Base-by-base conservation (phyloP, 2,329 filamentous ascomycete species). In the Colletotrichum graminicola region DNA sequence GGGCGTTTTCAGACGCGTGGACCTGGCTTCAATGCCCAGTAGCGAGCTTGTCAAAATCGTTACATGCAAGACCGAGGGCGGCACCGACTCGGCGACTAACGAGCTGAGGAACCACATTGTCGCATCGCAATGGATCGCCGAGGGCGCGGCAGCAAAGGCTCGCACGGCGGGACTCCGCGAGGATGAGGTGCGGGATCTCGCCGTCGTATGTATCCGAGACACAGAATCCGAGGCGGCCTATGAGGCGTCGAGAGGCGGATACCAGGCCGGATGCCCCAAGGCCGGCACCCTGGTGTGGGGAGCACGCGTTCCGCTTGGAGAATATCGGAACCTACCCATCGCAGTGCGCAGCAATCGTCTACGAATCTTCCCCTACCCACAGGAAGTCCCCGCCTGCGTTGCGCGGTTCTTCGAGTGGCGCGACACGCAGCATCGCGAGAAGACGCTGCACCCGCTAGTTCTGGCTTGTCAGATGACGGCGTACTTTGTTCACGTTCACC, bases 21-120 rank as follows among this genome's bases (percentile, higher is more conserved):
- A 45, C 23, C 57, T 74, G 43, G 55, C 21, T 7, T 62, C 71
- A 14, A 49, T 57, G 47, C 39, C 57, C 10, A 45, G 62, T 14
- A 26, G 23, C 12, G 67, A 74, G 21, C 64, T 74, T 29, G 45
- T 29, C 59, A 32, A 21, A 10, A 23, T 66, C 11, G n/a, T 26
- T 16, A 21, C 55, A 32, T 55, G 56, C 10, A 11, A 62, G 43
- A 11, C 47, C 26, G 36, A 21, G 26, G 18, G 8, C 11, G 7
- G 21, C 10, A 6, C 5, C 5, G 34, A 26, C 14, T 52, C 51
- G 5, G 29, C 51, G 8, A 56, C 69, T 21, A 54, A 55, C 29
- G 75, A 77, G 67, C 67, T 76, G 16, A 62, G 59, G 59, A 75
- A 76, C 61, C 73, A 76, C 43, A 73, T 76, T 54, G 4, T 76